A percentile compares a stretch with the other conserved stretches of the same genome.
Conservation (phyloP, 2,329 filamentous ascomycete genomes). For the Fusarium pseudograminearum region DNA sequence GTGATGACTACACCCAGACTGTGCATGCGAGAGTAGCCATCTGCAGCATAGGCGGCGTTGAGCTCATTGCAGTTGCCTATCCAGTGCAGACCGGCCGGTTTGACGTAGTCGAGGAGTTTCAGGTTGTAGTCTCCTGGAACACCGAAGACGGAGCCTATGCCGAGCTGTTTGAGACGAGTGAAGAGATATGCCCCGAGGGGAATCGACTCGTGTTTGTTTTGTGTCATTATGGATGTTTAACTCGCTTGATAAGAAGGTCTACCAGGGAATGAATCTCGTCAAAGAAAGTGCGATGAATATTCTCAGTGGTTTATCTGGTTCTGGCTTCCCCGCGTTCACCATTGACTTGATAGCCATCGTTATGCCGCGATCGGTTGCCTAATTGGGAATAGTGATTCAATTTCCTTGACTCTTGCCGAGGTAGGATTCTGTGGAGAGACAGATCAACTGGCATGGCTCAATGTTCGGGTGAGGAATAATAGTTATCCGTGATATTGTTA, state of each 20-base stretch:
- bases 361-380: slow-evolving; percentile 1
- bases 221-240: neutral
- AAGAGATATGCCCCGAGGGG: slow-evolving; percentile 20
- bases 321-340: slow-evolving; percentile 15
- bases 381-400: slow-evolving; percentile 8
- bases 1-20: slow-evolving; percentile 10
- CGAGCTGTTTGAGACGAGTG: slow-evolving; percentile 17
- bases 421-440: neutral
- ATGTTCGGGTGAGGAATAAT: neutral
- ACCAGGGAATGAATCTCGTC: rapidly evolving
- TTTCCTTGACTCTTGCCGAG: slow-evolving; percentile 8
- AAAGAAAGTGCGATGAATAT: neutral
- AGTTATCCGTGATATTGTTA: neutral
- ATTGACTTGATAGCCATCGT: neutral
- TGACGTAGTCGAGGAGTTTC: slow-evolving; percentile 15
- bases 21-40: slow-evolving; percentile 16
- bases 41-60: slow-evolving; percentile 12
- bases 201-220: neutral
- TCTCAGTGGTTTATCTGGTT: neutral
- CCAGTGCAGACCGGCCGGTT: slow-evolving; percentile 17
- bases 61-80: slow-evolving; percentile 26
- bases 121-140: slow-evolving; percentile 26
- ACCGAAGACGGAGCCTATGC: slow-evolving; percentile 16
- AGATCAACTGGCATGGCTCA: no score
- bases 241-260: rapidly evolving